Conservation (phyloP, 1,284 basidiomycete genomes). For the Limonomyces culmigenus region DNA sequence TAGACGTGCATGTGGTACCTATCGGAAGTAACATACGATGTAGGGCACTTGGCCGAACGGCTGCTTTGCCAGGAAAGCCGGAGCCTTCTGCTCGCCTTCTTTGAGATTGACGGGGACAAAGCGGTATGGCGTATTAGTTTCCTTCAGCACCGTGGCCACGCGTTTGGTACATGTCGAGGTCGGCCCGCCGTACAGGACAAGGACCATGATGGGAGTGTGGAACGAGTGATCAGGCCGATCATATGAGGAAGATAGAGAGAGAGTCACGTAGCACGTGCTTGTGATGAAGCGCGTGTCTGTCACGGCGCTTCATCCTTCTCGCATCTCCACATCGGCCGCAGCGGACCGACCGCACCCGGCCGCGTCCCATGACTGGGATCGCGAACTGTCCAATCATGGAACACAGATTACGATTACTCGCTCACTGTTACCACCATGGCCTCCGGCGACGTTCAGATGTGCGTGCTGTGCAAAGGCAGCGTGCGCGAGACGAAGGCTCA, state of each 20-base stretch:
- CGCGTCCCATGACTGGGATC: no score
- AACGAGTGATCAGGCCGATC: neutral
- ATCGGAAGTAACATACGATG: slow-evolving; percentile 3
- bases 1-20: neutral
- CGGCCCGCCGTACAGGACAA: slow-evolving; percentile 8
- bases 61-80: slow-evolving; percentile 7
- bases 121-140: slow-evolving; percentile 10
- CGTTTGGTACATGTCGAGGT: slow-evolving; percentile 12
- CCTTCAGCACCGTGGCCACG: slow-evolving; percentile 9
- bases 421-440: no score
- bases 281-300: no score
- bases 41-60: slow-evolving; percentile 14
- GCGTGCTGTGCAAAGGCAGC: no score
- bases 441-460: slow-evolving; percentile 3
- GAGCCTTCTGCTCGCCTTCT: slow-evolving; percentile 10
- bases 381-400: no score
- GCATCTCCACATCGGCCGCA: no score
- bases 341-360: no score
- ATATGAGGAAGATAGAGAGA: no score
- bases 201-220: slow-evolving; percentile 7
- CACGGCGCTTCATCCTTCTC: no score
- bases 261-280: no score
- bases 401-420: no score
- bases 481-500: no score
- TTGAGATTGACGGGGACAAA: slow-evolving; percentile 8